phyloP scores from a whole-genome alignment of 345 rosid species.

The Salix purpurea region DNA sequence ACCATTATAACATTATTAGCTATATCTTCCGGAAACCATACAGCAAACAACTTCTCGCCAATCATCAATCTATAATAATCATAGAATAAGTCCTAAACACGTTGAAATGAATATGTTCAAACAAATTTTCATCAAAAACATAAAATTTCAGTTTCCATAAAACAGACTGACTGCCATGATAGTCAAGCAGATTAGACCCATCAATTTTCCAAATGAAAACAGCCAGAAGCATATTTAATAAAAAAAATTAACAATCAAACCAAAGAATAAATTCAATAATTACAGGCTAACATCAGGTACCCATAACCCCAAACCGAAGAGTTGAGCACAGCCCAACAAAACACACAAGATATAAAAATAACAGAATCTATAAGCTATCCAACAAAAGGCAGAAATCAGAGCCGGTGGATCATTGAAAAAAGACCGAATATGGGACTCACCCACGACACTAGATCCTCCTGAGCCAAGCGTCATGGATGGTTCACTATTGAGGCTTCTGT shows the following conservation, averaged over 20 bases:
- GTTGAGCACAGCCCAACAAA: background rate
- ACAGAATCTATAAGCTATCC: constrained; percentile 11
- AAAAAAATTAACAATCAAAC: background rate
- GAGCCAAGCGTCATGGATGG: constrained; percentile 79
- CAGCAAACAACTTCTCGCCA: background rate
- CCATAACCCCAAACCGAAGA: constrained; percentile 1
- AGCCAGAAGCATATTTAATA: background rate
- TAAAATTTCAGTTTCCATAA: background rate
- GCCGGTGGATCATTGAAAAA: background rate
- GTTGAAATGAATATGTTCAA: background rate
- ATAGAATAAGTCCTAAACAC: background rate
- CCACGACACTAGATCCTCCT: constrained; percentile 85
- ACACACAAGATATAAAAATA: background rate
- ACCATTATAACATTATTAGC: background rate
- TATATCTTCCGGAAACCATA: background rate
- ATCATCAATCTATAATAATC: background rate
- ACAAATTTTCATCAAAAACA: background rate
- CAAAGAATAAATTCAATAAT: constrained; percentile 8
- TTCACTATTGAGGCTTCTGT: background rate
- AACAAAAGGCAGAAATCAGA: background rate
- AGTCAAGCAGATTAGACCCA: background rate
- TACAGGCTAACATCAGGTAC: background rate
- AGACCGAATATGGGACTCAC: constrained; percentile 26
- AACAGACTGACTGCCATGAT: background rate
- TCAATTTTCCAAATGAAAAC: background rate